Conservation (phyloP, 2,329 filamentous ascomycete genomes). For the Aspergillus alliaceus region DNA sequence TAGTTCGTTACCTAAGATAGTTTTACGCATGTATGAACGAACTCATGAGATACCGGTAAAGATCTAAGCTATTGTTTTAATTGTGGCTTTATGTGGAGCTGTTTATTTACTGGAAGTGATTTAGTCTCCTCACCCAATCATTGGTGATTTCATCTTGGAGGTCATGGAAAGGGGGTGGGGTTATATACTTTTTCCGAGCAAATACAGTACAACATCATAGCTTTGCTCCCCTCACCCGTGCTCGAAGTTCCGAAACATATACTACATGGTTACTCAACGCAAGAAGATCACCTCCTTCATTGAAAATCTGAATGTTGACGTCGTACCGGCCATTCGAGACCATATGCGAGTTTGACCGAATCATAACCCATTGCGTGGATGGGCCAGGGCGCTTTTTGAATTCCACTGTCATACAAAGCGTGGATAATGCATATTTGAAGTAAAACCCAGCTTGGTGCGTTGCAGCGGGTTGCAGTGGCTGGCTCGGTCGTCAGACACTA, state of each 20-base stretch:
- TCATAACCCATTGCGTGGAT: constrained; percentile 19
- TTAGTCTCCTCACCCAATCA: too few relatives aligned
- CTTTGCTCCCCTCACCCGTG: constrained; percentile 1
- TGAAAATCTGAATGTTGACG: constrained; percentile 17
- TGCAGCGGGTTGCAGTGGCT: constrained; percentile 24
- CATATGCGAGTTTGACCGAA: constrained; percentile 19
- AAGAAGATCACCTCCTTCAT: constrained; percentile 16
- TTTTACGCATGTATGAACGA: too few relatives aligned
- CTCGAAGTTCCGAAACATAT: constrained; percentile 14
- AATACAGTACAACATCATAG: neutral
- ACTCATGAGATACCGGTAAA: too few relatives aligned
- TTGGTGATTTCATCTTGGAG: too few relatives aligned
- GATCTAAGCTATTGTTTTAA: too few relatives aligned
- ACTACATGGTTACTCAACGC: constrained; percentile 23
- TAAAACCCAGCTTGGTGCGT: constrained; percentile 22
- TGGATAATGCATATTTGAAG: constrained; percentile 18
- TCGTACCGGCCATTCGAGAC: constrained; percentile 21
- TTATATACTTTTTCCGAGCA: neutral
- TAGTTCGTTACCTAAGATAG: too few relatives aligned
- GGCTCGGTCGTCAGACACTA: neutral
- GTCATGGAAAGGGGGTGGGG: neutral
- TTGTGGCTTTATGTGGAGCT: too few relatives aligned
- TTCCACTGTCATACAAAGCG: constrained; percentile 23
- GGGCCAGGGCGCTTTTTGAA: constrained; percentile 23
- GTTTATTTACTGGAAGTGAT: too few relatives aligned